Evolutionary conservation across 164 flowering plant species (phyloP), one percentile per base, ranked within the genome.

Genomic region (Akebia trifoliata): DNA sequence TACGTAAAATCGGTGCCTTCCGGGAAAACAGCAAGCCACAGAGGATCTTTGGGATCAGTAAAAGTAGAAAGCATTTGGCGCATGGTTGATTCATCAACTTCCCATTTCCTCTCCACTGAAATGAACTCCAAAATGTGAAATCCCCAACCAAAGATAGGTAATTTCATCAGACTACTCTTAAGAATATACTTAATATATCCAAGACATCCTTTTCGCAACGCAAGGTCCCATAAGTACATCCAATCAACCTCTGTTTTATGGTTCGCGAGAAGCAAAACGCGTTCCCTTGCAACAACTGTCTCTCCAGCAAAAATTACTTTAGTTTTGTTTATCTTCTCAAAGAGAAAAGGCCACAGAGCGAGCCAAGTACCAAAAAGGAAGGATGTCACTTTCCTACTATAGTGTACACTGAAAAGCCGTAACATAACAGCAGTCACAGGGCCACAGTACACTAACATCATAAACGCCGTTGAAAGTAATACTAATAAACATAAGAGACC

Each of bases 161-260:
- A 51, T 50, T 80, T 87, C 95, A 90, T 87, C 76, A 92, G 69
- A 59, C 96, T 89, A 69, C 85, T 89, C 78, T 92, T 92, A 11
- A 92, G 90, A 12, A 93, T 64, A 65, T 89, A 93, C 56, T 87
- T 93, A 17, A 93, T 82, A 71, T 73, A 80, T 7, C 97, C 97
- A 21, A 79, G 40, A 31, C 80, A 45, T 60, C 84, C 94, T 62
- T 89, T 93, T 50, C 97, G 68, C 62, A 79, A 54, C 18, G 94
- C 98, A 69, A 93, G 79, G 61, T 93, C 81, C 98, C 98, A 93
- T 66, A 93, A 55, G 66, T 93, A 93, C 98, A 90, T 93, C 98
- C 98, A 90, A 48, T 93, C 98, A 64, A 93, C 98, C 76, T 93
- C 97, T 24, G 98, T 93, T 68, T 89, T 77, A 63, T 93, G 98